These are phyloP conservation scores for Chalara sp. DNA, from an alignment of 2,329 filamentous ascomycete genomes.

Conservation along the genomic window DNA sequence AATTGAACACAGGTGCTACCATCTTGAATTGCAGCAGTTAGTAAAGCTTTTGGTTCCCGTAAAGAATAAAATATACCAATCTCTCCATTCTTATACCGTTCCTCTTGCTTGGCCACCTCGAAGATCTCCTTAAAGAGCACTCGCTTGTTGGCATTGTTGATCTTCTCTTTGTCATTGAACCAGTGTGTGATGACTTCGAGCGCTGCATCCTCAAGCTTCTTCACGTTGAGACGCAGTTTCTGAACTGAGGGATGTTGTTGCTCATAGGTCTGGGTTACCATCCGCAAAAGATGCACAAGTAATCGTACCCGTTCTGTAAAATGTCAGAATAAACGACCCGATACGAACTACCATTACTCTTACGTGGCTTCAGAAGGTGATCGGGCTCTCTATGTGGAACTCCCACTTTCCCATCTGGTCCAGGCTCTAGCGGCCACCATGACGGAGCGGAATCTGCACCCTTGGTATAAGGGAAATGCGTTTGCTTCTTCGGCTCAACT, in stretches of 20 bases:
- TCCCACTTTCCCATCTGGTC: slow-evolving; percentile 40
- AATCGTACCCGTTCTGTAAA: slow-evolving; percentile 50
- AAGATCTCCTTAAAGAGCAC: slow-evolving; percentile 54
- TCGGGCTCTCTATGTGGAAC: slow-evolving; percentile 65
- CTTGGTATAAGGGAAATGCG: slow-evolving; percentile 63
- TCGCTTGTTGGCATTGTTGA: slow-evolving; percentile 47
- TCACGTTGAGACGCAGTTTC: slow-evolving; percentile 40
- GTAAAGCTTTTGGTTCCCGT: not conserved
- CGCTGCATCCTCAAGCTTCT: slow-evolving; percentile 51
- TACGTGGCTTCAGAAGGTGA: slow-evolving; percentile 63
- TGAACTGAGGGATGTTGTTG: slow-evolving; percentile 37
- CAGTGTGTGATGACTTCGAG: slow-evolving; percentile 51
- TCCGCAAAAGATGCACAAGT: slow-evolving; percentile 50
- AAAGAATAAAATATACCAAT: slow-evolving; percentile 39
- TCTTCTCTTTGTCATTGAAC: slow-evolving; percentile 48
- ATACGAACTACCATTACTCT: not conserved
- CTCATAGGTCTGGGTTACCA: slow-evolving; percentile 37
- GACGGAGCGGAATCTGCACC: slow-evolving; percentile 54
- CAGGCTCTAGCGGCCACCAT: slow-evolving; percentile 54
- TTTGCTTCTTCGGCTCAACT: slow-evolving; percentile 72
- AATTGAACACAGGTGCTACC: slow-evolving; percentile 12
- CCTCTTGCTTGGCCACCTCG: slow-evolving; percentile 50
- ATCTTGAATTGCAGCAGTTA: slow-evolving; percentile 9
- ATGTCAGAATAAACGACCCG: slow-evolving; percentile 2
- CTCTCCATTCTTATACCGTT: slow-evolving; percentile 47